Base-by-base conservation (phyloP, 176 grass and related monocot genomes). In the Eragrostis curvula region DNA sequence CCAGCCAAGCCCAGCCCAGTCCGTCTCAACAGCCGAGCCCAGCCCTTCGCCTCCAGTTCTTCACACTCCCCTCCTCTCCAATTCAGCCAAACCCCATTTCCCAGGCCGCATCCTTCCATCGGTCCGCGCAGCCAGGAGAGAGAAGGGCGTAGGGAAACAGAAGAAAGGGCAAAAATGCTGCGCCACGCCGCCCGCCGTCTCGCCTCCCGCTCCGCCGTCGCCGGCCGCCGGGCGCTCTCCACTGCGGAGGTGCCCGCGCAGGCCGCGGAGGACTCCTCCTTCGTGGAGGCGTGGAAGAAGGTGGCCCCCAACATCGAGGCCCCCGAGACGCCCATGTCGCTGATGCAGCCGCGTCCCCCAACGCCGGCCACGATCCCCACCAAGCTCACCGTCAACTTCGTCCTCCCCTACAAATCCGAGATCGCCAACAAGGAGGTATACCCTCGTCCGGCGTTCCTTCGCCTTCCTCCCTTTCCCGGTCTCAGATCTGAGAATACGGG, bases 361-460 rank as follows among this genome's bases (percentile, higher is more conserved):
- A 91, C 81, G 43, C 94, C 88, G 40, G 66, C 83, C 64, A 7
- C 91, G 44, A 87, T 97, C 78, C 94, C 91, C 50, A 83, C 94
- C 88, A 97, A 93, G 86, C 94, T 97, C 72, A 93, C 91, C 61
- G 78, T 97, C 69, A 97, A 93, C 75, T 97, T 97, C 77, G 94
- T 93, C 78, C 90, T 97, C 67, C 91, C 94, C 55, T 93, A 93
- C 91, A 92, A 91, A 87, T 97, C 94, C 52, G 94, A 97, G 88
- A 91, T 97, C 91, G 51, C 88, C 77, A 89, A 97, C 86, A 97
- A 97, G 79, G 91, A 97, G 94, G 94, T 97, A 74, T 87, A 48
- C 12, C 1, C 40, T 41, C 72, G 1, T 25, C 12, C 14, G 3
- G 29, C 1, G 1, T 18, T 1, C 27, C 41, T 24, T 7, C 30